Percentiles rank a stretch among this genome's conserved stretches.
Evolutionary conservation across 2,329 filamentous ascomycete species (phyloP).

Genomic region (Chaetomium strumarium): DNA sequence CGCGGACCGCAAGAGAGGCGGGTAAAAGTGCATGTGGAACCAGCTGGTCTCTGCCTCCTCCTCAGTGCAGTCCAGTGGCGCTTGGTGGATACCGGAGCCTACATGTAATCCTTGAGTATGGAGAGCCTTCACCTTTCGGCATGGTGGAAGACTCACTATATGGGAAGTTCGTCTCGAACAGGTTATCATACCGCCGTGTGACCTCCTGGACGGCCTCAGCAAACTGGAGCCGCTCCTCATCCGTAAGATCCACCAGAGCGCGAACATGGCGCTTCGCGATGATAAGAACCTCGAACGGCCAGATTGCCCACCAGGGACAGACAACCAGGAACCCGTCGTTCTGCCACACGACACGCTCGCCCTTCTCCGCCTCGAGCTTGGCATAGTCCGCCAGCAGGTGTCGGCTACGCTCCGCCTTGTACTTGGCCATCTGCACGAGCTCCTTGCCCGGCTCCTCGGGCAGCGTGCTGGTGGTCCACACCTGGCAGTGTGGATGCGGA

Average conservation of each 20-base stretch:
- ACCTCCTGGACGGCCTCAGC: slow-evolving; percentile 84
- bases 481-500: slow-evolving; percentile 92
- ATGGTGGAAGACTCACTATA: slow-evolving; percentile 58
- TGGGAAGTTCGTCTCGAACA: slow-evolving; percentile 94
- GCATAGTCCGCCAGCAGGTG: slow-evolving; percentile 86
- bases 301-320: slow-evolving; percentile 96
- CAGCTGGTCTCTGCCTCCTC: slow-evolving; percentile 85
- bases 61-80: slow-evolving; percentile 71
- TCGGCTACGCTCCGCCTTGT: slow-evolving; percentile 64
- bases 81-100: slow-evolving; percentile 93
- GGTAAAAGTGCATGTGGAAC: slow-evolving; percentile 97
- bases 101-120: slow-evolving; percentile 20
- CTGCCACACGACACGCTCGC: slow-evolving; percentile 81
- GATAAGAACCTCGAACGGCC: slow-evolving; percentile 95
- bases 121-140: background rate
- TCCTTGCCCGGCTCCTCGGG: slow-evolving; percentile 86
- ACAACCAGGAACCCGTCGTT: slow-evolving; percentile 81
- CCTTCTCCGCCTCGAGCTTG: slow-evolving; percentile 70
- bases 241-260: slow-evolving; percentile 73
- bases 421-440: slow-evolving; percentile 70
- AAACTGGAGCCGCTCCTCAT: slow-evolving; percentile 63
- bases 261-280: slow-evolving; percentile 79
- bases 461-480: slow-evolving; percentile 88
- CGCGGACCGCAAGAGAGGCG: slow-evolving; percentile 82
- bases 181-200: slow-evolving; percentile 87